These are phyloP conservation scores for Oryza rufipogon DNA, from an alignment of 176 grass and related monocot species.

Conservation along the genomic window DNA sequence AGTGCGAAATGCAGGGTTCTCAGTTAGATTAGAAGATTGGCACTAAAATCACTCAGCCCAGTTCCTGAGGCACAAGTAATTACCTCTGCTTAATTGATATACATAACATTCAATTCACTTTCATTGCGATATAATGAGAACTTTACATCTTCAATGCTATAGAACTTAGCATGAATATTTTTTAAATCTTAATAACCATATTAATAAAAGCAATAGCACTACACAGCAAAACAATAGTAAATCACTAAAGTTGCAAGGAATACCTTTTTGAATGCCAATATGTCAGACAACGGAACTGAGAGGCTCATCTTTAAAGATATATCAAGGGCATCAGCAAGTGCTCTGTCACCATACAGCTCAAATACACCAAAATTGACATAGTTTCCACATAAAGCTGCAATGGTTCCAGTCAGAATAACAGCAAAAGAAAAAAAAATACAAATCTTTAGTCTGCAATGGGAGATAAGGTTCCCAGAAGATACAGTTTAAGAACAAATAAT, in stretches of 20 bases:
- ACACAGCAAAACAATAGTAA: slow-evolving; percentile 4
- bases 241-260: slow-evolving; percentile 25
- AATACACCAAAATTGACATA: slow-evolving; percentile 99
- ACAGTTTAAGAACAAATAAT: background rate
- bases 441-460: slow-evolving; percentile 12
- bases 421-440: slow-evolving; percentile 34
- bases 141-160: slow-evolving; percentile 2
- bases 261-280: slow-evolving; percentile 94
- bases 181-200: slow-evolving; percentile 29
- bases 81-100: slow-evolving; percentile 16
- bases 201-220: slow-evolving; percentile 5
- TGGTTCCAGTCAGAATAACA: slow-evolving; percentile 32
- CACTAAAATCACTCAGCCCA: slow-evolving; percentile 13
- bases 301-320: slow-evolving; percentile 98
- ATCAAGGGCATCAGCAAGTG: slow-evolving; percentile 92
- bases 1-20: slow-evolving; percentile 1
- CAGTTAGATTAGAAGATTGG: background rate
- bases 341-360: slow-evolving; percentile 96
- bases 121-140: slow-evolving; percentile 21
- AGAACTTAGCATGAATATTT: slow-evolving; percentile 23
- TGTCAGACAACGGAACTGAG: slow-evolving; percentile 83
- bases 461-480: slow-evolving; percentile 2
- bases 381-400: slow-evolving; percentile 90
- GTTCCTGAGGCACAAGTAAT: slow-evolving; percentile 6
- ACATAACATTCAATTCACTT: background rate